Percentiles rank a stretch among this genome's conserved stretches.
Evolutionary conservation across 371 early-diverging fungal species (phyloP).

Genomic region (Rhizomucor pusillus): DNA sequence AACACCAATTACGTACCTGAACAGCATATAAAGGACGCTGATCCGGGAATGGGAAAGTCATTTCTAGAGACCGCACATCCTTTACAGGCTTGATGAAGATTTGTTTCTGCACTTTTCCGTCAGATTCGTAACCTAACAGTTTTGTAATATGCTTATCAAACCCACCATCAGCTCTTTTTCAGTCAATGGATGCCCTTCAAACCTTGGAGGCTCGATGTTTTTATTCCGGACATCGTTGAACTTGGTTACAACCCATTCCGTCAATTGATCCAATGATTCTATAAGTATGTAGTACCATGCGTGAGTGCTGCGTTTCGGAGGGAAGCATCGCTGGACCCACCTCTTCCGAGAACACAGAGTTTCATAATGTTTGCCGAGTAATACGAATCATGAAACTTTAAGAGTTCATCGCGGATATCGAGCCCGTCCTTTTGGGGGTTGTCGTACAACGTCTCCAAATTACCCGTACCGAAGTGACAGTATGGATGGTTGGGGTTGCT

Average conservation of each 20-base stretch:
- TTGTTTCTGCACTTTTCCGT: constrained; percentile 46
- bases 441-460: constrained; percentile 80
- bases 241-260: constrained; percentile 78
- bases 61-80: constrained; percentile 70
- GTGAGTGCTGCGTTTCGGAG: too few species aligned
- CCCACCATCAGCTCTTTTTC: constrained; percentile 67
- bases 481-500: constrained; percentile 81
- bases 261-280: constrained; percentile 84
- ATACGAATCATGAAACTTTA: constrained; percentile 85
- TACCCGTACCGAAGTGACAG: constrained; percentile 84
- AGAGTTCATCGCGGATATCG: constrained; percentile 79
- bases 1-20: constrained; percentile 36
- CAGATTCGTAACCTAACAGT: neutral
- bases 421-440: constrained; percentile 67
- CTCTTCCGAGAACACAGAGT: constrained; percentile 86
- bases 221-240: constrained; percentile 77
- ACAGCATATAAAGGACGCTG: constrained; percentile 53
- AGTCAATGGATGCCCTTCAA: constrained; percentile 74
- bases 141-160: constrained; percentile 1
- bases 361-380: constrained; percentile 96
- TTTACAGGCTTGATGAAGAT: constrained; percentile 83
- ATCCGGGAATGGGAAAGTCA: constrained; percentile 90
- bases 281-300: neutral
- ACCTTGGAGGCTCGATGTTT: constrained; percentile 67
- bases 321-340: constrained; percentile 26